Base-by-base conservation (phyloP, 169 alveolate species). In the Plasmodium vivax region DNA sequence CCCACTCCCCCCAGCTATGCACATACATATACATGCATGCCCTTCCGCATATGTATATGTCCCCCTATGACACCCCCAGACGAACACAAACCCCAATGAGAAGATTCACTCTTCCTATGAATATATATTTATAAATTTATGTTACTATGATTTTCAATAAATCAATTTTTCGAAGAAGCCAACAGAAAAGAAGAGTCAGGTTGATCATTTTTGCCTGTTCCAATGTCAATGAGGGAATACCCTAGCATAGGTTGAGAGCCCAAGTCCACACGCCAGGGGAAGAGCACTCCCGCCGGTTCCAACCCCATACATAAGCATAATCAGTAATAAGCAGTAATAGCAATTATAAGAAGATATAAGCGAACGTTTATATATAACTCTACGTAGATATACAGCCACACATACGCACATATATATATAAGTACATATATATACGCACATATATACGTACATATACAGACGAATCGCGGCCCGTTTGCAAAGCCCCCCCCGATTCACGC, bases 181-280 rank as follows among this genome's bases (percentile, higher is more conserved):
- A 85, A 75, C 83, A 85, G 71, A 85, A 85, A 72, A 73, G 85
- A 85, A 73, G 79, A 85, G 16, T 71, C 80, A 72, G 93, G 93
- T 38, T 85, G 45, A 36, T 72, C 43, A 75, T 85, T 47, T 85
- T 85, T 75, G 47, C 84, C 93, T 85, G 93, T 51, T 72, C 93
- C 58, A 85, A 85, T 54, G 93, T 85, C n/a, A 85, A 85, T 32
- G 93, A 85, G 93, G 93, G 93, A 85, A 85, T 85, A 7, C 93
- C 93, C 84, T 85, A 85, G 93, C 93, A 85, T 83, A 19, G 7
- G 47, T 10, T 62, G 19, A 47, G 23, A 19, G 36, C 38, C 7
- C 38, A 62, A 23, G 75, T 62, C 75, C 16, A 62, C 38, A 62
- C 38, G 19, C 14, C 1, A 62, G 38, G 38, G 75, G 38, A 62